Conservation (phyloP, 106 monocot species). For the Acorus calamus region DNA sequence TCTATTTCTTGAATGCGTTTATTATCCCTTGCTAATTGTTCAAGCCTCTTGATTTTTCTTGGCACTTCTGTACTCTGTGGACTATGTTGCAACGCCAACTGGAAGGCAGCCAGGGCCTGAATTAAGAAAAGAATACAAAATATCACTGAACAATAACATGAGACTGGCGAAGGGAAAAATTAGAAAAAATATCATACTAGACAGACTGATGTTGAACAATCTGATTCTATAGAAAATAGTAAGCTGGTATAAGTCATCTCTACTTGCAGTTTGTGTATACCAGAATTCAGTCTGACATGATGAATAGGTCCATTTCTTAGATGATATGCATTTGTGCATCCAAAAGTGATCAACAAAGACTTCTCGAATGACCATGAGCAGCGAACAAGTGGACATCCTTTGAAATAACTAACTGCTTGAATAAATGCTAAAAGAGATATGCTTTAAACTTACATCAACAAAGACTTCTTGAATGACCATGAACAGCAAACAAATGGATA, state of each 20-base stretch:
- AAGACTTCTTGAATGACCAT: no score
- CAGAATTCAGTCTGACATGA: no score
- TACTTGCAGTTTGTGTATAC: no score
- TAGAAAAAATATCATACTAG: no score
- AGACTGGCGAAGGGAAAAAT: neutral
- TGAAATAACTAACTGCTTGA: neutral
- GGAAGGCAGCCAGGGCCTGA: conserved; percentile 69
- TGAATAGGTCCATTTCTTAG: no score
- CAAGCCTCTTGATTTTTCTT: conserved; percentile 74
- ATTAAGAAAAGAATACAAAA: conserved; percentile 2
- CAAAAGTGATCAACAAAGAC: no score
- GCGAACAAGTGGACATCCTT: neutral
- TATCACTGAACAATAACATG: neutral
- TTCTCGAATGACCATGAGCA: no score
- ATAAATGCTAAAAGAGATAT: neutral
- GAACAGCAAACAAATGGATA: neutral
- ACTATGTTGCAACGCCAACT: conserved; percentile 70
- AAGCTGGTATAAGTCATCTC: no score
- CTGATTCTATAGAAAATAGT: no score
- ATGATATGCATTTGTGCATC: no score
- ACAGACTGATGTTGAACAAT: no score
- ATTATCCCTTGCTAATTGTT: conserved; percentile 57
- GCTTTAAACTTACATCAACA: neutral
- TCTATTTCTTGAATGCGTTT: conserved; percentile 50
- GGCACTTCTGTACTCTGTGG: conserved; percentile 68